A percentile compares a stretch with the other conserved stretches of the same genome.
phyloP scores from a whole-genome alignment of 2,329 filamentous ascomycete species.

The Eutypa lata region DNA sequence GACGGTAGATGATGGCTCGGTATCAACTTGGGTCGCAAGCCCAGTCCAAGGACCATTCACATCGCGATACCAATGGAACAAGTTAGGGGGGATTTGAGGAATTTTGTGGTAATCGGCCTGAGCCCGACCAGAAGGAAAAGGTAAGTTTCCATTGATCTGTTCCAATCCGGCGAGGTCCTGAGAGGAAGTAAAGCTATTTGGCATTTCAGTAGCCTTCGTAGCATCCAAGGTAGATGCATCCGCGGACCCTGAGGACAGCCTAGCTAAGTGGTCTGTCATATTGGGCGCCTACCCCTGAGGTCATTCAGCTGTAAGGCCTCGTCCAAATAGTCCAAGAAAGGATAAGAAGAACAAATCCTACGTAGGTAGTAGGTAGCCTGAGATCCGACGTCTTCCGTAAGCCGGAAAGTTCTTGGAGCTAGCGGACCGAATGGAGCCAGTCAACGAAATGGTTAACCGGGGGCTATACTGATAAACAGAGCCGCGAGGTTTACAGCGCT shows the following conservation, averaged over 20 bases:
- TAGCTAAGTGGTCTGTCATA: constrained; percentile 15
- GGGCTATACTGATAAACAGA: not conserved
- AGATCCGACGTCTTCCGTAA: not conserved
- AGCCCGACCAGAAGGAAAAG: constrained; percentile 6
- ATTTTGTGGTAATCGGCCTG: constrained; percentile 3
- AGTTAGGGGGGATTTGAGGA: constrained; percentile 11
- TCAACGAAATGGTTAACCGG: not conserved
- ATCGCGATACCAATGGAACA: constrained; percentile 32
- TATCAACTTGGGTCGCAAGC: constrained; percentile 30
- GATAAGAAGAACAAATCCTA: not conserved
- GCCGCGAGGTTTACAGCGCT: not conserved
- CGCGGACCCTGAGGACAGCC: constrained; percentile 16
- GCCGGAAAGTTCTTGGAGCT: not conserved
- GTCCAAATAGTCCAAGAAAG: constrained; percentile 1
- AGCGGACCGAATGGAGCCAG: not conserved
- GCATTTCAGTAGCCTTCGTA: constrained; percentile 16
- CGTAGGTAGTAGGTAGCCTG: not conserved
- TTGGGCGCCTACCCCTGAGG: not conserved
- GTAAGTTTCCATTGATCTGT: constrained; percentile 7
- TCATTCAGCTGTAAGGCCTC: not conserved
- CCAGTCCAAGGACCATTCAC: constrained; percentile 42
- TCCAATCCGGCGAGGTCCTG: constrained; percentile 14
- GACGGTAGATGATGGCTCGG: constrained; percentile 23
- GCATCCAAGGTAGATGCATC: constrained; percentile 15
- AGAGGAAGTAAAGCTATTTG: constrained; percentile 10